These are phyloP conservation scores for Mortierella sp. DNA, from an alignment of 371 early-diverging fungal species.

Conservation along the genomic window DNA sequence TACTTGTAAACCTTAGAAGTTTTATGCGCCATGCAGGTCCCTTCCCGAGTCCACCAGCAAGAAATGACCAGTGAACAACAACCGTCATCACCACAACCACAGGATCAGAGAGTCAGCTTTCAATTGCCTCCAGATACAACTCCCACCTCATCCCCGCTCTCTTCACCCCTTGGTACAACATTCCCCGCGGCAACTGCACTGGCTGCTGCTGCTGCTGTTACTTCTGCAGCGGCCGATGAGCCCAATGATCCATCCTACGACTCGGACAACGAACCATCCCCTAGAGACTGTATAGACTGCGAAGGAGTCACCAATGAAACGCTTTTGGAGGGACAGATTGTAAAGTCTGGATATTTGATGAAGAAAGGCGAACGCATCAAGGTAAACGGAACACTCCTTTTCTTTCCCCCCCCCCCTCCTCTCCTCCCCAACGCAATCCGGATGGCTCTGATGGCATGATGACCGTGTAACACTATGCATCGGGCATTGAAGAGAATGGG, in stretches of 20 bases:
- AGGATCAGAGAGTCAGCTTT: not conserved
- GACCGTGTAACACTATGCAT: no score
- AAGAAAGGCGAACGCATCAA: conserved; percentile 78
- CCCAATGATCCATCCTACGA: conserved; percentile 17
- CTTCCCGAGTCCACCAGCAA: conserved; percentile 13
- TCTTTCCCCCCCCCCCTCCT: no score
- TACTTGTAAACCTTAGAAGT: no score
- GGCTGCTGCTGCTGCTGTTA: not conserved
- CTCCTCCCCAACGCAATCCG: no score
- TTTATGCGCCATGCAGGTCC: conserved; percentile 3
- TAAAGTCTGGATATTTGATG: conserved; percentile 74
- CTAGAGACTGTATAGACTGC: conserved; percentile 1
- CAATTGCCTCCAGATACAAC: not conserved
- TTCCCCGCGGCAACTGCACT: not conserved
- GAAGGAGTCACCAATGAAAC: conserved; percentile 57
- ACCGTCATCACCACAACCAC: conserved; percentile 1
- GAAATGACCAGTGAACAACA: conserved; percentile 13
- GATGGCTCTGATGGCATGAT: no score
- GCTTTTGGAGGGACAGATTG: conserved; percentile 70
- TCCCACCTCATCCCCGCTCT: not conserved
- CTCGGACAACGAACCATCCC: conserved; percentile 28
- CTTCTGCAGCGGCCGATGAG: not conserved
- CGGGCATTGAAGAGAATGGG: no score
- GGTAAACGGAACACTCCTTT: conserved; percentile 17
- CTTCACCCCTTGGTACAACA: not conserved